Evolutionary conservation across 140 eudicot species (phyloP), one percentile per base, ranked within the genome.

Genomic region (Erigeron philadelphicus): DNA sequence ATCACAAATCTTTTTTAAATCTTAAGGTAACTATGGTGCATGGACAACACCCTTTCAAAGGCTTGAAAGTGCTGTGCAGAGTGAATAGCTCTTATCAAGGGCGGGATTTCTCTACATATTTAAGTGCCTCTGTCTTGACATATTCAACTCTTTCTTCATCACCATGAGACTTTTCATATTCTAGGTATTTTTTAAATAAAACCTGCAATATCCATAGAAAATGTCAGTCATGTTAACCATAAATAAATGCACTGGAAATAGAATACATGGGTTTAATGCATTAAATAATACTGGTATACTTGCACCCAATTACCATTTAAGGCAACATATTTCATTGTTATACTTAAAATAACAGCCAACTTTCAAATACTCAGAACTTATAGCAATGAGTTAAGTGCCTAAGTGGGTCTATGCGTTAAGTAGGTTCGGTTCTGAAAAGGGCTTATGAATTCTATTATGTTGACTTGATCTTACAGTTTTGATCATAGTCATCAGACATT

Each of bases 71-170:
- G 62, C 40, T 56, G 62, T 31, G 2, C 7, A n/a, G 10, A 52
- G 2, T 42, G 0, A 11, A 5, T 61, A 1, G 48, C 13, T 35
- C 66, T 5, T 6, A 11, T 61, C 47, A 77, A 71, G 69, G 45
- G 57, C 74, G 81, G 11, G 70, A 44, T 72, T 78, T 88, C 62
- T 88, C 88, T 3, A 83, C 81, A 68, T 84, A 92, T 19, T 86
- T 92, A 67, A 82, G 87, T 11, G 95, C 98, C 75, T 88, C 92
- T 42, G 78, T 75, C 74, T 76, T 85, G 5, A 92, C 98, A 49
- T 77, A 79, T 67, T 86, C 88, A n/a, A 83, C 64, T 55, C 86
- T 71, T 47, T 86, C 89, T 69, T 82, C 90, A 66, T 92, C 93
- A 2, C 96, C 96, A 16, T 59, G 65, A 11, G 95, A 79, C 81